phyloP scores from a whole-genome alignment of 371 early-diverging fungal species.

The Mucor mucedo region DNA sequence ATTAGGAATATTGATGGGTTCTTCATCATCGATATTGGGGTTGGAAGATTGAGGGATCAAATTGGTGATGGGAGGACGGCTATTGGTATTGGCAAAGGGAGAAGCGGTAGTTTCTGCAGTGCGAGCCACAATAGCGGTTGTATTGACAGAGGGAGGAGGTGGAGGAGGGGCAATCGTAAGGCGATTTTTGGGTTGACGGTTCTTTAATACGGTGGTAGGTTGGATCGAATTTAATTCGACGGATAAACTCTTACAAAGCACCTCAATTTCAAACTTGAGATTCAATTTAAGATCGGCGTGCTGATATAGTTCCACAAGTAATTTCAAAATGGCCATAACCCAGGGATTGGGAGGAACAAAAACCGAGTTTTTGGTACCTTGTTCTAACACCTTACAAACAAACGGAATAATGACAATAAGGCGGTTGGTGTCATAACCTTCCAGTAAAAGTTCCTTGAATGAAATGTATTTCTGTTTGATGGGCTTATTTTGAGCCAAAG shows the following conservation, averaged over 20 bases:
- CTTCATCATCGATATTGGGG: conserved; percentile 22
- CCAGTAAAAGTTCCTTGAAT: conserved; percentile 91
- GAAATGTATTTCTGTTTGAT: conserved; percentile 92
- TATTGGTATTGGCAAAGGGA: conserved; percentile 7
- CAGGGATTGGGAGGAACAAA: conserved; percentile 98
- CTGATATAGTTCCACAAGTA: conserved; percentile 92
- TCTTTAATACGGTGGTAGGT: conserved; percentile 77
- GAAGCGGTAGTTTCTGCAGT: conserved; percentile 31
- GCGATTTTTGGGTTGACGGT: conserved; percentile 56
- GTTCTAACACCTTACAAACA: conserved; percentile 96
- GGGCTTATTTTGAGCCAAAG: conserved; percentile 91
- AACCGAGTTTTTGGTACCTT: conserved; percentile 79
- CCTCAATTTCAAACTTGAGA: conserved; percentile 97
- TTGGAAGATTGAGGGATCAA: conserved; percentile 10
- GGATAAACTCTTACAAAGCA: conserved; percentile 89
- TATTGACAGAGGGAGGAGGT: neutral
- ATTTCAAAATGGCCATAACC: conserved; percentile 92
- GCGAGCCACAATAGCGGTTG: conserved; percentile 27
- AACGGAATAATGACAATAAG: conserved; percentile 97
- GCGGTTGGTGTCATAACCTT: conserved; percentile 87
- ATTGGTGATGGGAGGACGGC: conserved; percentile 19
- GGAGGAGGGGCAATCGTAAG: neutral
- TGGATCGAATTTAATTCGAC: conserved; percentile 73
- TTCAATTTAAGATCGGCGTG: conserved; percentile 92
- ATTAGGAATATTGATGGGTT: conserved; percentile 56